Evolutionary conservation across 2,329 filamentous ascomycete species (phyloP).

Genomic region (Fusarium nygamai): DNA sequence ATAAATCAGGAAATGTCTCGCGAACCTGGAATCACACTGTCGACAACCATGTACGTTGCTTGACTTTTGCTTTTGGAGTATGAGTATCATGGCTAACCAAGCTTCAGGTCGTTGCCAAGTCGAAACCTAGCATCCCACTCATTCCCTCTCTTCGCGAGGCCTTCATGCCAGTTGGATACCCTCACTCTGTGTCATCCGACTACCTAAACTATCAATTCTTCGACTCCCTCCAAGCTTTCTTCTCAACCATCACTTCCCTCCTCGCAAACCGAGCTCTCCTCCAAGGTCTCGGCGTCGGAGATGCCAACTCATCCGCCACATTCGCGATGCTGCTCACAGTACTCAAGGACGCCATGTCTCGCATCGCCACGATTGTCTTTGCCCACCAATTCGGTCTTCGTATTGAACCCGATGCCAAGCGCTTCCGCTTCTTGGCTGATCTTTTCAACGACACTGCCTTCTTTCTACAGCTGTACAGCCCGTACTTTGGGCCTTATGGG

Average conservation of each 20-base stretch:
- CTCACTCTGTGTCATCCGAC: slow-evolving; percentile 84
- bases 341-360: slow-evolving; percentile 81
- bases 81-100: neutral
- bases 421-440: slow-evolving; percentile 86
- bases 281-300: slow-evolving; percentile 82
- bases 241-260: slow-evolving; percentile 81
- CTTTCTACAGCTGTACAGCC: slow-evolving; percentile 85
- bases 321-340: slow-evolving; percentile 84
- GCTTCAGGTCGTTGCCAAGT: slow-evolving; percentile 37
- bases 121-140: slow-evolving; percentile 38
- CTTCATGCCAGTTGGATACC: slow-evolving; percentile 89
- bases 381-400: slow-evolving; percentile 83
- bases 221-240: slow-evolving; percentile 86
- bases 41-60: slow-evolving; percentile 36
- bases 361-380: slow-evolving; percentile 86
- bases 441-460: slow-evolving; percentile 89
- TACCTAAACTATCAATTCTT: slow-evolving; percentile 78
- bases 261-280: slow-evolving; percentile 86
- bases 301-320: slow-evolving; percentile 81
- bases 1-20: slow-evolving; percentile 50
- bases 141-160: slow-evolving; percentile 54
- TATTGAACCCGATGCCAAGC: slow-evolving; percentile 91
- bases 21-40: slow-evolving; percentile 49
- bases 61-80: neutral
- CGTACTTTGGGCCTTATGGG: slow-evolving; percentile 68